A percentile compares a stretch with the other conserved stretches of the same genome.
phyloP scores from a whole-genome alignment of 2,329 filamentous ascomycete species.

The Fusarium xylarioides region DNA sequence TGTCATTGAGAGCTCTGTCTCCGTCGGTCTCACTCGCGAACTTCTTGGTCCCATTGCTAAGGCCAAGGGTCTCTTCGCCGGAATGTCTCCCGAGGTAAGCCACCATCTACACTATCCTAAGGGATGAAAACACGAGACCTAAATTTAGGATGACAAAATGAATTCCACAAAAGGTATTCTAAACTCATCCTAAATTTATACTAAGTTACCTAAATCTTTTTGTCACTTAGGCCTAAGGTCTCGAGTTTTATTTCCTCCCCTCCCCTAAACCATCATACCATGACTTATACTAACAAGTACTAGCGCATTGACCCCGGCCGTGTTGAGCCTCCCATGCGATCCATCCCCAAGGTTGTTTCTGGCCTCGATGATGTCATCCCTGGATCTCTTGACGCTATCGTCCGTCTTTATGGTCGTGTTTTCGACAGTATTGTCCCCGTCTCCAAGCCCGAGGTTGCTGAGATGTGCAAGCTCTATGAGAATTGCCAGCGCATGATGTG shows the following conservation, averaged over 20 bases:
- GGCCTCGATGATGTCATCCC: slow-evolving; percentile 57
- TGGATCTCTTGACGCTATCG: slow-evolving; percentile 54
- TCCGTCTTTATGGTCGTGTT: slow-evolving; percentile 53
- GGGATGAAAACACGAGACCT: too few species aligned
- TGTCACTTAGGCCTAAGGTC: too few species aligned
- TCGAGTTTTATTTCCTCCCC: too few species aligned
- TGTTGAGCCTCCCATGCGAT: slow-evolving; percentile 48
- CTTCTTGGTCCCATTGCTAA: slow-evolving; percentile 57
- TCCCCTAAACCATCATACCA: too few species aligned
- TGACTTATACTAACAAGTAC: background rate
- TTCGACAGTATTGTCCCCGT: slow-evolving; percentile 59
- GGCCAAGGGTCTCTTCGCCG: slow-evolving; percentile 52
- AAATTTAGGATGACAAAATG: too few species aligned
- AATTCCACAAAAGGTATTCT: too few species aligned
- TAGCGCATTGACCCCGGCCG: slow-evolving; percentile 62
- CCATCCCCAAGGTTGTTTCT: slow-evolving; percentile 63
- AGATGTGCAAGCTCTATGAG: slow-evolving; percentile 66
- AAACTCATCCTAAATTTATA: too few species aligned
- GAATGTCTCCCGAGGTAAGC: slow-evolving; percentile 57
- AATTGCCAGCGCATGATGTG: slow-evolving; percentile 65
- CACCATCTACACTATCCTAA: fast-evolving
- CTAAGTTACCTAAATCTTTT: too few species aligned
- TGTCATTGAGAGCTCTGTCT: slow-evolving; percentile 62
- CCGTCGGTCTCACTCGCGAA: slow-evolving; percentile 62
- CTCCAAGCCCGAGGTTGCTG: slow-evolving; percentile 61